A percentile compares a stretch with the other conserved stretches of the same genome.
phyloP scores from a whole-genome alignment of 2,329 filamentous ascomycete genomes.

The Thermothelomyces thermophilus region DNA sequence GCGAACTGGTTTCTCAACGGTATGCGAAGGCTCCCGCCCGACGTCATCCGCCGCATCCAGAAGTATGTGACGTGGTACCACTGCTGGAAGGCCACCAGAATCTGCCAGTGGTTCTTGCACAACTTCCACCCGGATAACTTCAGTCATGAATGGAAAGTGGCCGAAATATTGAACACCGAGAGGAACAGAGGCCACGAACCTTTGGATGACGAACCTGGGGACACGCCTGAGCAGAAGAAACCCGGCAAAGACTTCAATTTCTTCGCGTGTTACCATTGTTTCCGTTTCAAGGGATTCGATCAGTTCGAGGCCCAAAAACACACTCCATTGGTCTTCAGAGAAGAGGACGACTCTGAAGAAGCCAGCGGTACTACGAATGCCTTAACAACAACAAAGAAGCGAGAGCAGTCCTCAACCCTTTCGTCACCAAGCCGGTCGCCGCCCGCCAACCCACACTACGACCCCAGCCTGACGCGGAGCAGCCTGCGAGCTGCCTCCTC shows the following conservation, averaged over 20 bases:
- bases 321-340: conserved; percentile 2
- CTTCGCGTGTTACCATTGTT: conserved; percentile 24
- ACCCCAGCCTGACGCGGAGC: conserved; percentile 20
- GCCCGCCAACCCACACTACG: conserved; percentile 22
- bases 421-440: neutral
- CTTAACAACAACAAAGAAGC: neutral
- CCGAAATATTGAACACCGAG: conserved; percentile 18
- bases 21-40: conserved; percentile 6
- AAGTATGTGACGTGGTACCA: conserved; percentile 13
- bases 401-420: neutral
- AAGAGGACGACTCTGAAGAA: neutral
- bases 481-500: conserved; percentile 10
- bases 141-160: conserved; percentile 13
- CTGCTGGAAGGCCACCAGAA: conserved; percentile 10
- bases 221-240: neutral
- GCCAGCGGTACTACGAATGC: neutral
- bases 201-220: neutral
- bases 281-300: conserved; percentile 11
- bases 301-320: conserved; percentile 21
- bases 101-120: conserved; percentile 13
- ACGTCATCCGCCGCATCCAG: conserved; percentile 7
- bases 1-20: neutral
- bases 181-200: conserved; percentile 14
- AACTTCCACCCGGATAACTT: conserved; percentile 15
- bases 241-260: conserved; percentile 7